A percentile compares a stretch with the other conserved stretches of the same genome.
Evolutionary conservation across 192 early-diverging fungal genomes (phyloP).

Genomic region (Coemansia sp.): DNA sequence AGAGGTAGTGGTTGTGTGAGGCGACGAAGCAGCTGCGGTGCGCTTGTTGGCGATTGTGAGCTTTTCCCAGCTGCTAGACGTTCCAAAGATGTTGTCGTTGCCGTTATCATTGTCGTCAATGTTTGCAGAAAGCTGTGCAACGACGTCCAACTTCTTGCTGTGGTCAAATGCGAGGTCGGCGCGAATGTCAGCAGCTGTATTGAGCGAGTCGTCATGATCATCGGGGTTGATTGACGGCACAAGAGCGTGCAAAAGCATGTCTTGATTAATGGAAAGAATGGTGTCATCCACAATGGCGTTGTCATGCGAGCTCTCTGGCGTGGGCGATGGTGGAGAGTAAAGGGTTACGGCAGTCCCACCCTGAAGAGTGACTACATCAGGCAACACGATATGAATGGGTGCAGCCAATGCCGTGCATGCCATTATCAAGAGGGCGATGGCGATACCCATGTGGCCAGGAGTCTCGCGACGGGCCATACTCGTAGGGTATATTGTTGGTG

Average conservation of each 20-base stretch:
- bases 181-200: not conserved
- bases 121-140: slow-evolving; percentile 14
- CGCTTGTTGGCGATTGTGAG: slow-evolving; percentile 1
- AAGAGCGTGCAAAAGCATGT: slow-evolving; percentile 31
- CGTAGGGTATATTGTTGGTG: slow-evolving; percentile 4
- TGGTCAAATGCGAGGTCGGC: slow-evolving; percentile 10
- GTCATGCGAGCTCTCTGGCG: not conserved
- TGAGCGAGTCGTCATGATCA: not conserved
- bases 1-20: not conserved
- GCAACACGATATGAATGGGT: slow-evolving; percentile 37
- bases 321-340: slow-evolving; percentile 23
- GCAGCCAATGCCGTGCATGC: slow-evolving; percentile 11
- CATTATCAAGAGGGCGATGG: slow-evolving; percentile 10
- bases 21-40: not conserved
- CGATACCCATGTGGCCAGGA: not conserved
- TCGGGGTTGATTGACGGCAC: not conserved
- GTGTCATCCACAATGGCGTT: slow-evolving; percentile 8
- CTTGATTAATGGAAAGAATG: slow-evolving; percentile 33
- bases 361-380: slow-evolving; percentile 37
- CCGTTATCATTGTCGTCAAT: not conserved
- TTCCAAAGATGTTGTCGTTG: slow-evolving; percentile 2
- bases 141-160: slow-evolving; percentile 16
- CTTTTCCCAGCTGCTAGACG: slow-evolving; percentile 10
- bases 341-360: slow-evolving; percentile 26
- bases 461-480: not conserved